Evolutionary conservation across 2,329 filamentous ascomycete species (phyloP).

Genomic region (Xylariaceae sp.): DNA sequence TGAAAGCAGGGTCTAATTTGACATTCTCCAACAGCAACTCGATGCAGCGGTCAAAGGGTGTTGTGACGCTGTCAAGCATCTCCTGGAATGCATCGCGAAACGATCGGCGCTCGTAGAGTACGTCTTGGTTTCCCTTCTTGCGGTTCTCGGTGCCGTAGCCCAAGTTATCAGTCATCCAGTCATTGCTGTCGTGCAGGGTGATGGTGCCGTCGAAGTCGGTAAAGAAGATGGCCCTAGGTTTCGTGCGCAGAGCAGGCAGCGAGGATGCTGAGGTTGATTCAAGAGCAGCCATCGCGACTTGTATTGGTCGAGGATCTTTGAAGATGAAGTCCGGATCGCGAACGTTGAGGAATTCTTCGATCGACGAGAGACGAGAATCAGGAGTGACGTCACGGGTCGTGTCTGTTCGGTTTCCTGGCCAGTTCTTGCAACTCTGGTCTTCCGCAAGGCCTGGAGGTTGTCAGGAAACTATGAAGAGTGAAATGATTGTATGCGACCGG

Average conservation of each 20-base stretch:
- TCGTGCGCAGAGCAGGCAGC: conserved; percentile 60
- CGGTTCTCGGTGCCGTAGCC: conserved; percentile 76
- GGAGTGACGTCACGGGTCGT: too few species aligned
- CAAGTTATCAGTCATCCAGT: conserved; percentile 82
- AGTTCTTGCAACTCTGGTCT: too few species aligned
- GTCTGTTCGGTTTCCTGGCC: too few species aligned
- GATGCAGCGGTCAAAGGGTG: conserved; percentile 80
- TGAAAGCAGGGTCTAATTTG: conserved; percentile 84
- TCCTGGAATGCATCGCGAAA: conserved; percentile 87
- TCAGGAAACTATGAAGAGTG: too few species aligned
- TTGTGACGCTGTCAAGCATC: conserved; percentile 86
- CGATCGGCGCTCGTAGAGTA: conserved; percentile 65
- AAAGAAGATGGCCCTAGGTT: conserved; percentile 95
- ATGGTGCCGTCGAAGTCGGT: conserved; percentile 98
- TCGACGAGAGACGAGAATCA: too few species aligned
- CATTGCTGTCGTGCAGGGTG: conserved; percentile 67
- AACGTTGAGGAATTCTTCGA: too few species aligned
- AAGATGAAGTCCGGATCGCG: too few species aligned
- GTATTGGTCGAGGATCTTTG: too few species aligned
- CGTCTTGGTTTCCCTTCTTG: conserved; percentile 69
- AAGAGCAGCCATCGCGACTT: too few species aligned
- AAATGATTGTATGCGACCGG: too few species aligned
- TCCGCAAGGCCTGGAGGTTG: too few species aligned
- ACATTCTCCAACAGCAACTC: conserved; percentile 76
- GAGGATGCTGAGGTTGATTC: not conserved